phyloP scores from a whole-genome alignment of 2,329 filamentous ascomycete species.

The Furcasterigmium furcatum region DNA sequence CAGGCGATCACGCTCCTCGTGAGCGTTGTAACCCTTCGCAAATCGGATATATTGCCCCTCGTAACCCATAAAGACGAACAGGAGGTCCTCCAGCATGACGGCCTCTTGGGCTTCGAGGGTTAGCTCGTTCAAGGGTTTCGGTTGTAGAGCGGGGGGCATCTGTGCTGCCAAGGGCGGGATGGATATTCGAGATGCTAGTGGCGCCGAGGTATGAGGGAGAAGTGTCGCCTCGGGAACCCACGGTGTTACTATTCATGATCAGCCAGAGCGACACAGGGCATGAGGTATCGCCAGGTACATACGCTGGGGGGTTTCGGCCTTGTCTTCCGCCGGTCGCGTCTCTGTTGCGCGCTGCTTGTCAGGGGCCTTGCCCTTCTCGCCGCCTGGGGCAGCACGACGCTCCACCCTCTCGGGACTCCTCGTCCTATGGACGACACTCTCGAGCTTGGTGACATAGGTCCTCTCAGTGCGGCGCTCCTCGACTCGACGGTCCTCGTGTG shows the following conservation, averaged over 20 bases:
- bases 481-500: constrained; percentile 34
- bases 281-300: constrained; percentile 10
- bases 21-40: constrained; percentile 75
- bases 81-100: constrained; percentile 81
- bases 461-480: constrained; percentile 57
- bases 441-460: constrained; percentile 56
- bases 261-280: constrained; percentile 2
- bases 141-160: constrained; percentile 67
- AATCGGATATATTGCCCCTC: constrained; percentile 98
- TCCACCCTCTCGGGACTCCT: constrained; percentile 58
- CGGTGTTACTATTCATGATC: constrained; percentile 28
- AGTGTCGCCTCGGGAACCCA: constrained; percentile 84
- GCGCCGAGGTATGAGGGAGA: constrained; percentile 63
- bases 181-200: constrained; percentile 64
- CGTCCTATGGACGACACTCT: constrained; percentile 57
- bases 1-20: constrained; percentile 81
- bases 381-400: constrained; percentile 27
- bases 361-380: constrained; percentile 27
- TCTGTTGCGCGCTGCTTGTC: constrained; percentile 30
- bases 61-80: constrained; percentile 97
- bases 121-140: constrained; percentile 65
- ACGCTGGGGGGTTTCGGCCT: constrained; percentile 48
- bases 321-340: constrained; percentile 38
- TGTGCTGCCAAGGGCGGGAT: constrained; percentile 70
- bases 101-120: constrained; percentile 81